Conservation (phyloP, 2,329 filamentous ascomycete species). For the Aureobasidium lini region DNA sequence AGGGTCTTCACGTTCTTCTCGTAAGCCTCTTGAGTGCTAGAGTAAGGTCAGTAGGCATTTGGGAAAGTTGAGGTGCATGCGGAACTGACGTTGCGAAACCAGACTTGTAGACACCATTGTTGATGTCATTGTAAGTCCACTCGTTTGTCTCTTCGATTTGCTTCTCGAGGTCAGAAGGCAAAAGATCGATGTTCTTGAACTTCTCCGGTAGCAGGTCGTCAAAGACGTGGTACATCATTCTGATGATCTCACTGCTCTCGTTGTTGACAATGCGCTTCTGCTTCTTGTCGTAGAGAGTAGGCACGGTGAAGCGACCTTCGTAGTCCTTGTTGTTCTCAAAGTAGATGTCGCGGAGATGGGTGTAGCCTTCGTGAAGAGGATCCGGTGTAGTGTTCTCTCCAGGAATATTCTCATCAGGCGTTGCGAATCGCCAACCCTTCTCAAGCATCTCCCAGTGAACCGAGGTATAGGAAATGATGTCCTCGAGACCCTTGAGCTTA, state of each 20-base stretch:
- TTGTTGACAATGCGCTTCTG: conserved; percentile 66
- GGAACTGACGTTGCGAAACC: conserved; percentile 40
- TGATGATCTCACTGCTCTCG: conserved; percentile 80
- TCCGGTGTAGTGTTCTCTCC: conserved; percentile 52
- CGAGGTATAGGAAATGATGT: conserved; percentile 69
- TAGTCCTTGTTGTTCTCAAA: conserved; percentile 67
- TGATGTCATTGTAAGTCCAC: conserved; percentile 42
- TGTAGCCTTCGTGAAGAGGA: conserved; percentile 60
- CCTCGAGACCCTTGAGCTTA: conserved; percentile 85
- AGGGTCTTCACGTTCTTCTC: conserved; percentile 38
- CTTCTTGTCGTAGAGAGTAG: conserved; percentile 66
- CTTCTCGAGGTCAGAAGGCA: conserved; percentile 36
- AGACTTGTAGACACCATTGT: conserved; percentile 39
- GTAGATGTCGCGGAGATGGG: conserved; percentile 72
- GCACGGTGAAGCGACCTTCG: conserved; percentile 75
- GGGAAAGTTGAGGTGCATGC: background rate
- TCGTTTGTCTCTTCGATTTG: conserved; percentile 44
- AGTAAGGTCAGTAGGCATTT: conserved; percentile 16
- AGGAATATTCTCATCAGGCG: conserved; percentile 49
- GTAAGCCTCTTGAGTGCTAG: conserved; percentile 42
- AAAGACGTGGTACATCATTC: conserved; percentile 76
- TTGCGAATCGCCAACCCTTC: conserved; percentile 75
- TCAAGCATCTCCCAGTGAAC: conserved; percentile 86
- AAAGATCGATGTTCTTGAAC: conserved; percentile 37
- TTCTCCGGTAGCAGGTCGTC: conserved; percentile 43